Percentiles rank a stretch among this genome's conserved stretches.
These are phyloP conservation scores for Volvariella surrecta DNA, from an alignment of 1,284 basidiomycete species.

Conservation along the genomic window DNA sequence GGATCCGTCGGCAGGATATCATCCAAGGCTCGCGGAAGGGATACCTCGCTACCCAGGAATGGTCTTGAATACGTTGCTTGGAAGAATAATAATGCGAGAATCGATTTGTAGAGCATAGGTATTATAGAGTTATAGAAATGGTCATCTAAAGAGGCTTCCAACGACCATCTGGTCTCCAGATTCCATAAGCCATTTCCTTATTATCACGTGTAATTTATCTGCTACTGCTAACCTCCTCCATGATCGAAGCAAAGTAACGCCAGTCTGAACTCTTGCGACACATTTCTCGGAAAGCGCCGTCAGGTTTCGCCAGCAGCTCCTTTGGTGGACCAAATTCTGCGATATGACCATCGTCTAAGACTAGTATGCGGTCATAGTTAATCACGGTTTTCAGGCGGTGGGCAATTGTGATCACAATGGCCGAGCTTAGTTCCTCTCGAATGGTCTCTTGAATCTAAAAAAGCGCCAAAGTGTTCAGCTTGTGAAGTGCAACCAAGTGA, in stretches of 20 bases:
- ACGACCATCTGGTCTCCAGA: no score
- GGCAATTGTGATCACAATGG: conserved; percentile 44
- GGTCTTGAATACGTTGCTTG: no score
- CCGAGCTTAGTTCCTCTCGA: conserved; percentile 61
- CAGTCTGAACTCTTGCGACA: conserved; percentile 61
- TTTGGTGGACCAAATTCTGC: conserved; percentile 67
- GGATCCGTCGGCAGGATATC: no score
- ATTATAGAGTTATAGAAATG: no score
- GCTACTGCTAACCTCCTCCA: no score
- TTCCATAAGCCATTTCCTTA: no score
- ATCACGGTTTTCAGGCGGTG: conserved; percentile 90
- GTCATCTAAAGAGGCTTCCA: no score
- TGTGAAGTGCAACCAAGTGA: conserved; percentile 1
- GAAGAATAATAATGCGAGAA: no score
- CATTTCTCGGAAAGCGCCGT: conserved; percentile 63
- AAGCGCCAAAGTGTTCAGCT: conserved; percentile 2
- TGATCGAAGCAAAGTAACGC: conserved; percentile 23
- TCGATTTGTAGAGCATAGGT: no score
- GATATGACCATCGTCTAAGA: conserved; percentile 71
- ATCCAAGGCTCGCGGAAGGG: no score
- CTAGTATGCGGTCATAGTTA: conserved; percentile 77
- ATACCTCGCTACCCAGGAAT: no score
- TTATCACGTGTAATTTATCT: no score
- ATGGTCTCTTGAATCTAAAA: conserved; percentile 72
- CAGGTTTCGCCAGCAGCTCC: conserved; percentile 45